Evolutionary conservation across 2,329 filamentous ascomycete genomes (phyloP).

Genomic region (Escovopsis sp.): DNA sequence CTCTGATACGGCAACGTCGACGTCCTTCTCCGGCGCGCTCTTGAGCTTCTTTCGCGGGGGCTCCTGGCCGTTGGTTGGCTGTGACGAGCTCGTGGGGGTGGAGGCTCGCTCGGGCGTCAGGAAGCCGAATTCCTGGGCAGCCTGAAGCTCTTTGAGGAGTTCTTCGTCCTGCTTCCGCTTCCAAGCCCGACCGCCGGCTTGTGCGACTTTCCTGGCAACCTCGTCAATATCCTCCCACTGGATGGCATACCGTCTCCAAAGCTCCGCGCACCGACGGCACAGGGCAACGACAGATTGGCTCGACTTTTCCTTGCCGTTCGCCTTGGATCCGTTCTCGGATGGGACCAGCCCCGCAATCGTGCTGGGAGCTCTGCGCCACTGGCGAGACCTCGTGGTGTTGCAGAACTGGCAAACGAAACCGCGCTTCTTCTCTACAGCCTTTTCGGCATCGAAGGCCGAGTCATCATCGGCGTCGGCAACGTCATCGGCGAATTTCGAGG

Average conservation of each 20-base stretch:
- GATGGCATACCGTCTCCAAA: constrained; percentile 93
- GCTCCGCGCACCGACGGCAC: constrained; percentile 75
- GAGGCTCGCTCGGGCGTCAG: constrained; percentile 29
- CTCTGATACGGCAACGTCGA: constrained; percentile 32
- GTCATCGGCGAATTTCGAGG: constrained; percentile 73
- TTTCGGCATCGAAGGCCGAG: constrained; percentile 85
- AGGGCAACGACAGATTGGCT: constrained; percentile 64
- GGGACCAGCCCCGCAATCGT: constrained; percentile 54
- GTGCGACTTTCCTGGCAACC: constrained; percentile 70
- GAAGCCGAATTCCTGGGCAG: constrained; percentile 44
- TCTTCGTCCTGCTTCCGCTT: constrained; percentile 89
- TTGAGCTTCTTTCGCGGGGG: constrained; percentile 54
- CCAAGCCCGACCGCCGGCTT: constrained; percentile 66
- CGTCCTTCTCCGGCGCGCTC: constrained; percentile 35
- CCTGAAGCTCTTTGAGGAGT: constrained; percentile 56
- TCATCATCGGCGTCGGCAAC: constrained; percentile 87
- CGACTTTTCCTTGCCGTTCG: constrained; percentile 61
- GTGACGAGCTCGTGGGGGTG: constrained; percentile 17
- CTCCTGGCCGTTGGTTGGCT: constrained; percentile 23
- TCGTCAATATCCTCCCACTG: constrained; percentile 93
- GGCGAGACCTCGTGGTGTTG: constrained; percentile 59
- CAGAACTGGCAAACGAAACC: constrained; percentile 94
- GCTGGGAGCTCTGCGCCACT: constrained; percentile 83
- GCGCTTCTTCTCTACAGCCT: constrained; percentile 64
- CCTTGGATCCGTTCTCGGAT: constrained; percentile 41